phyloP scores from a whole-genome alignment of 192 early-diverging fungal genomes.

The Entomortierella beljakovae region DNA sequence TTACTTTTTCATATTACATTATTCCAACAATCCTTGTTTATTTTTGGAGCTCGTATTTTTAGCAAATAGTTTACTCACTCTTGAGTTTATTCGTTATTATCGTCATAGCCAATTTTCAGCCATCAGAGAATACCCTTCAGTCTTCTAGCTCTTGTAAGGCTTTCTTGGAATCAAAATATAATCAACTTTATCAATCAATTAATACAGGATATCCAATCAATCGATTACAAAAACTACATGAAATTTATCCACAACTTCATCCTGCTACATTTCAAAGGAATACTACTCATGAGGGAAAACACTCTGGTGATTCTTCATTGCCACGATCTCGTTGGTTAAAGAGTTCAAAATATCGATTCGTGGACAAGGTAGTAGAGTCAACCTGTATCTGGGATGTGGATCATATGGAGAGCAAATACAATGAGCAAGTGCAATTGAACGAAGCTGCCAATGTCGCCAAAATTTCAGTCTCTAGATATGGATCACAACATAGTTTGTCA shows the following conservation, averaged over 20 bases:
- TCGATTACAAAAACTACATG: conserved; percentile 21
- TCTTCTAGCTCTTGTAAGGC: conserved; percentile 40
- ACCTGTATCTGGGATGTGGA: conserved; percentile 55
- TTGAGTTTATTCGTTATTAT: not conserved
- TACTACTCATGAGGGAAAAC: conserved; percentile 10
- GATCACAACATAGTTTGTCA: conserved; percentile 18
- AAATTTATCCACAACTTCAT: conserved; percentile 33
- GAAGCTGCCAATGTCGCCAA: conserved; percentile 1
- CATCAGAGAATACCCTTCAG: conserved; percentile 43
- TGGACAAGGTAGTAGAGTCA: conserved; percentile 49
- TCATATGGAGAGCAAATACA: conserved; percentile 29
- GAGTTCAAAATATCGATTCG: conserved; percentile 38
- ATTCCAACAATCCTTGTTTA: too few species aligned
- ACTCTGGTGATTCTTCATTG: conserved; percentile 15
- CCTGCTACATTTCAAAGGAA: conserved; percentile 9
- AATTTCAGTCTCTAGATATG: not conserved
- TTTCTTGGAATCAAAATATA: conserved; percentile 27
- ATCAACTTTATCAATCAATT: conserved; percentile 40
- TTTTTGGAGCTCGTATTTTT: not conserved
- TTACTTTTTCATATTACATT: too few species aligned
- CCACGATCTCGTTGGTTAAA: conserved; percentile 23
- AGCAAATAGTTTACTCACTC: not conserved
- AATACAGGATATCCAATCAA: conserved; percentile 34
- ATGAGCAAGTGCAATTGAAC: not conserved
- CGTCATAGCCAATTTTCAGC: conserved; percentile 25